These are phyloP conservation scores for Aspergillus unguis DNA, from an alignment of 2,329 filamentous ascomycete species.

Conservation along the genomic window DNA sequence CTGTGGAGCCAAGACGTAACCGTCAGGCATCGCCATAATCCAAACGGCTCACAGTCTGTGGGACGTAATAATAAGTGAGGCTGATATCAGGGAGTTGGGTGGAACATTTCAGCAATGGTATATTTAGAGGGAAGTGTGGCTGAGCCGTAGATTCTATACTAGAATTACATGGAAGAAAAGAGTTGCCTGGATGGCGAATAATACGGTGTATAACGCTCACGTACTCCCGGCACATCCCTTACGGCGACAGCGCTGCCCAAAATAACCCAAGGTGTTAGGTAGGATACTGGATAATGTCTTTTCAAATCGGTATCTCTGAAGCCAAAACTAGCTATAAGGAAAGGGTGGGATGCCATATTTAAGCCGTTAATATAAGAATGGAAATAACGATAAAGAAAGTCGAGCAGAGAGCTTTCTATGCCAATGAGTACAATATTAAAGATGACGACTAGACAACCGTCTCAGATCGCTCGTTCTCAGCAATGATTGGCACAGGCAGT, in stretches of 20 bases:
- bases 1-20: conserved; percentile 12
- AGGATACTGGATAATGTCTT: background rate
- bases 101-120: background rate
- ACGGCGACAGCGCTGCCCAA: background rate
- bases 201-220: background rate
- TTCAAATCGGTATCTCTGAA: conserved; percentile 19
- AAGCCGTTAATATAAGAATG: conserved; percentile 9
- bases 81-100: background rate
- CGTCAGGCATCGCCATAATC: conserved; percentile 3
- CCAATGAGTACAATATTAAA: conserved; percentile 5
- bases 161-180: conserved; percentile 7
- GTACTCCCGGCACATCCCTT: background rate
- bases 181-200: conserved; percentile 19
- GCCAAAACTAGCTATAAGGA: conserved; percentile 11
- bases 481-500: conserved; percentile 78
- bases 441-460: conserved; percentile 60
- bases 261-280: background rate
- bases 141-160: background rate
- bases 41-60: background rate
- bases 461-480: conserved; percentile 76
- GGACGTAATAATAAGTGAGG: background rate
- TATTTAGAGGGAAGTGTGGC: background rate
- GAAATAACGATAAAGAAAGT: conserved; percentile 9
- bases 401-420: conserved; percentile 4
- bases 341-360: conserved; percentile 3